Evolutionary conservation across 2,329 filamentous ascomycete species (phyloP), one percentile per base, ranked within the genome.

Genomic region (Colletotrichum karsti): DNA sequence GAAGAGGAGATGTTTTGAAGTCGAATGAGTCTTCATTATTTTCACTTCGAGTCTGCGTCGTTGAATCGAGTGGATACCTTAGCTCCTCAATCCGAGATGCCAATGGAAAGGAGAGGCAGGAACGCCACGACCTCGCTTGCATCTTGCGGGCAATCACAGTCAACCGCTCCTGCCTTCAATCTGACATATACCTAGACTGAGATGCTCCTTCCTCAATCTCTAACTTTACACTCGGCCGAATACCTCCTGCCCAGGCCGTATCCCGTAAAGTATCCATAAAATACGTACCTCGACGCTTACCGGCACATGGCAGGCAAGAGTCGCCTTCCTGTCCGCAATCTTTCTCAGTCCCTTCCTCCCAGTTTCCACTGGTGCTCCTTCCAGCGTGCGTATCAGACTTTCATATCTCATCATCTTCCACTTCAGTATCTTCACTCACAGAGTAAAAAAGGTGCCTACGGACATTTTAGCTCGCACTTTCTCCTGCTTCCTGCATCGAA

Each of bases 401-500:
- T n/a, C n/a, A n/a, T n/a, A n/a, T n/a, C n/a, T n/a, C n/a, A n/a
- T n/a, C n/a, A n/a, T n/a, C n/a, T n/a, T n/a, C n/a, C n/a, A n/a
- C n/a, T n/a, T n/a, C n/a, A n/a, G n/a, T n/a, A n/a, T n/a, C n/a
- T n/a, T n/a, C n/a, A n/a, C n/a, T n/a, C n/a, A n/a, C n/a, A n/a
- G n/a, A n/a, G n/a, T n/a, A n/a, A 39, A 48, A 22, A 15, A 33
- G 48, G 37, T 15, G 18, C 33, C n/a, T 37, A 55, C 56, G 28
- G 61, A 48, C 15, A 51, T 26, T 58, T 65, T 65, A 61, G 62
- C 62, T 65, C 55, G 58, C 28, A 60, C 42, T 33, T 35, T 53
- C 33, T 50, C 48, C 50, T 56, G 30, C 53, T 30, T 30, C 59
- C 60, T 35, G 35, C 57, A 61, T 67, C 59, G n/a, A n/a, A n/a